Percentiles rank a stretch among this genome's conserved stretches.
Evolutionary conservation across 1,284 basidiomycete genomes (phyloP).

Genomic region (Phylloboletellus chloephorus): DNA sequence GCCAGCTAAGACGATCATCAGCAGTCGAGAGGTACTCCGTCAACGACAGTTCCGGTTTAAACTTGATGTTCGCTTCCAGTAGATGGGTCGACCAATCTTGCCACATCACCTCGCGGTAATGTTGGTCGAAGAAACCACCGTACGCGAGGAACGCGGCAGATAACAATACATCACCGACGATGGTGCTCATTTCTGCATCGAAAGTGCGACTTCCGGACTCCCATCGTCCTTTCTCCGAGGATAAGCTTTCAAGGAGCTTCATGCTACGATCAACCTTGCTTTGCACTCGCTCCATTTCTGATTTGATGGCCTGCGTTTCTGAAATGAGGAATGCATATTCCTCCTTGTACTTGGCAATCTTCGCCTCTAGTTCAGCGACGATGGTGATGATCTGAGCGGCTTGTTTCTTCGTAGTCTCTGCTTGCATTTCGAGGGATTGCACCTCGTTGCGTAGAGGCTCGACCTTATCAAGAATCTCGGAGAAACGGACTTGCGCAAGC

Average conservation of each 20-base stretch:
- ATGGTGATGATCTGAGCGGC: slow-evolving; percentile 87
- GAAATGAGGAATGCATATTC: slow-evolving; percentile 97
- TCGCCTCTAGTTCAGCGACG: slow-evolving; percentile 88
- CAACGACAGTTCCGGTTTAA: slow-evolving; percentile 88
- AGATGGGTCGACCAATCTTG: slow-evolving; percentile 91
- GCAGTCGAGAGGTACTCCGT: slow-evolving; percentile 97
- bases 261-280: slow-evolving; percentile 96
- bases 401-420: slow-evolving; percentile 90
- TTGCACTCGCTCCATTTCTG: slow-evolving; percentile 97
- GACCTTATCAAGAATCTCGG: slow-evolving; percentile 96
- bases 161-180: slow-evolving; percentile 93
- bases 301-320: slow-evolving; percentile 95
- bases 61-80: slow-evolving; percentile 84
- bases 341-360: slow-evolving; percentile 93
- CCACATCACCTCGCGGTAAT: slow-evolving; percentile 97
- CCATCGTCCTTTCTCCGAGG: slow-evolving; percentile 94
- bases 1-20: slow-evolving; percentile 95
- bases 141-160: slow-evolving; percentile 98
- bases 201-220: slow-evolving; percentile 94
- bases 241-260: slow-evolving; percentile 90
- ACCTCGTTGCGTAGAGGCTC: slow-evolving; percentile 97
- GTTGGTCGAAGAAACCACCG: slow-evolving; percentile 98
- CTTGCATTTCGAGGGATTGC: slow-evolving; percentile 86
- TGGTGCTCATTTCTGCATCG: slow-evolving; percentile 97
- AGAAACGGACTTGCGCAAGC: slow-evolving; percentile 95